Percentiles rank a stretch among this genome's conserved stretches.
Evolutionary conservation across 129 eudicot genomes (phyloP).

Genomic region (sunflower (Helianthus annuus)): HanXRQr2.0-SUNRISE NC_035447.2:174360933-174361432

Average conservation of each 20-base stretch:
- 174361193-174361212: neutral
- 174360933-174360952: no score
- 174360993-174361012: neutral
- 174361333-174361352: slow-evolving; percentile 35
- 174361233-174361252: neutral
- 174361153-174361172: no score
- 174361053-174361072: neutral
- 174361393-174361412: neutral
- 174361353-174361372: no score
- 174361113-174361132: no score
- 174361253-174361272: slow-evolving; percentile 34
- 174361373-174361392: neutral
- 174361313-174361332: slow-evolving; percentile 58
- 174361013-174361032: neutral
- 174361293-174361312: slow-evolving; percentile 59
- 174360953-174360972: no score
- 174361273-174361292: slow-evolving; percentile 66
- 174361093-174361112: no score
- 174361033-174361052: no score
- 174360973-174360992: neutral
- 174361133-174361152: no score
- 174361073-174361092: no score
- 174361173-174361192: no score
- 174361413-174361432: slow-evolving; percentile 53
- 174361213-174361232: neutral